Percentiles rank a stretch among this genome's conserved stretches.
These are phyloP conservation scores for Venturia effusa DNA, from an alignment of 2,329 filamentous ascomycete genomes.

Conservation along the genomic window DNA sequence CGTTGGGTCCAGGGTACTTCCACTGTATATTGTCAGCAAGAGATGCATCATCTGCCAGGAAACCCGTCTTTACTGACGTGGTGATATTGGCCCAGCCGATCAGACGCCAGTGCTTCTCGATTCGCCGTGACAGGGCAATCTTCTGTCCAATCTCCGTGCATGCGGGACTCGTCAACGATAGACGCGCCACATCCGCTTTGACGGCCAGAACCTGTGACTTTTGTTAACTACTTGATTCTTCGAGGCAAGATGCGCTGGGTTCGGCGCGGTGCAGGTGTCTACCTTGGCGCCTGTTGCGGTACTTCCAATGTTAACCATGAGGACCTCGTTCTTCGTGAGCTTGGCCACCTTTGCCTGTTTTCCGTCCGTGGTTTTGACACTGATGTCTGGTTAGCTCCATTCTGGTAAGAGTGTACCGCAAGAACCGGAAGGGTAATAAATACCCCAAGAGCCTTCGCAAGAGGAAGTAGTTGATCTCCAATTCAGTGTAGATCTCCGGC, in stretches of 20 bases:
- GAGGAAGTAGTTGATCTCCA: constrained; percentile 99
- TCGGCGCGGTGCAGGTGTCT: neutral
- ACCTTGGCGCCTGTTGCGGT: constrained; percentile 94
- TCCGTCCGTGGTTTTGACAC: constrained; percentile 90
- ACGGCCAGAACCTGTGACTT: constrained; percentile 57
- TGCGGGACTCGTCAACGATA: constrained; percentile 82
- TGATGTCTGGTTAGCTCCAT: neutral
- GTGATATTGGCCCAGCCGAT: constrained; percentile 33
- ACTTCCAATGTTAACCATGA: constrained; percentile 99
- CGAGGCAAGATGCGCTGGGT: neutral
- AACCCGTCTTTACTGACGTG: constrained; percentile 18
- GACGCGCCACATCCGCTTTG: constrained; percentile 94
- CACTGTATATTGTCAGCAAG: neutral
- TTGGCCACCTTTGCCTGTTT: constrained; percentile 99
- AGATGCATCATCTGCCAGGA: neutral
- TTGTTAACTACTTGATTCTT: neutral
- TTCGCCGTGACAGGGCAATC: constrained; percentile 89
- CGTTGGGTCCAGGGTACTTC: neutral
- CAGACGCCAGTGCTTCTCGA: constrained; percentile 97
- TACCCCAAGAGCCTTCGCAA: constrained; percentile 75
- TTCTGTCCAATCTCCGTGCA: constrained; percentile 98
- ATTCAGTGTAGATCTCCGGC: constrained; percentile 94
- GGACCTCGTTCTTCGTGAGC: constrained; percentile 93
- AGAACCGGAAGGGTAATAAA: neutral
- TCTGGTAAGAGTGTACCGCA: neutral